These are phyloP conservation scores for Ceratocystis huliohia DNA, from an alignment of 2,329 filamentous ascomycete genomes.

Conservation along the genomic window DNA sequence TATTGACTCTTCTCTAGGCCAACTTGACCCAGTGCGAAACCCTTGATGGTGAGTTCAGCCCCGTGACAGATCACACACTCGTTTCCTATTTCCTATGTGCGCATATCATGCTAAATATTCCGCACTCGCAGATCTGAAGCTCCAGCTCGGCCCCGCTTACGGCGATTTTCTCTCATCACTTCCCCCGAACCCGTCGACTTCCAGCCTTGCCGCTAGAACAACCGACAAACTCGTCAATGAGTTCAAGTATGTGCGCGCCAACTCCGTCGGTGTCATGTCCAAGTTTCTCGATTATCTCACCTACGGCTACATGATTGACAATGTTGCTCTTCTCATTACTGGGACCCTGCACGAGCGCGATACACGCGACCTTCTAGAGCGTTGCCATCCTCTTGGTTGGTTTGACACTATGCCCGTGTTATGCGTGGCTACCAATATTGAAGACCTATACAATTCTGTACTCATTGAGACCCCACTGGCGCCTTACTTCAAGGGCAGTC, in stretches of 20 bases:
- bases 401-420: constrained; percentile 98
- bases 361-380: constrained; percentile 83
- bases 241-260: constrained; percentile 90
- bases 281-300: constrained; percentile 98
- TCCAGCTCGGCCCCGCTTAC: constrained; percentile 91
- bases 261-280: constrained; percentile 78
- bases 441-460: constrained; percentile 97
- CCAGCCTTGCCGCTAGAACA: constrained; percentile 82
- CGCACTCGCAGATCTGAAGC: constrained; percentile 65
- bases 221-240: constrained; percentile 97
- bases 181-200: constrained; percentile 92
- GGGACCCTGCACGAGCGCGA: constrained; percentile 95
- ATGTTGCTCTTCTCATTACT: constrained; percentile 93
- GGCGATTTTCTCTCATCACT: constrained; percentile 92
- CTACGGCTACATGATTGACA: constrained; percentile 99
- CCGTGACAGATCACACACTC: neutral
- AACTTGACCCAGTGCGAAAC: constrained; percentile 97
- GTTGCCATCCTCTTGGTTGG: constrained; percentile 95
- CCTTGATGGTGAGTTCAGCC: constrained; percentile 62
- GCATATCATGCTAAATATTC: neutral
- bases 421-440: constrained; percentile 94
- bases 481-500: constrained; percentile 90
- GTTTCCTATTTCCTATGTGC: constrained; percentile 13
- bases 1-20: constrained; percentile 49
- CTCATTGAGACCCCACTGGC: constrained; percentile 92